Conservation (phyloP, 352 stramenopile genomes). For the Bremia lactucae region DNA sequence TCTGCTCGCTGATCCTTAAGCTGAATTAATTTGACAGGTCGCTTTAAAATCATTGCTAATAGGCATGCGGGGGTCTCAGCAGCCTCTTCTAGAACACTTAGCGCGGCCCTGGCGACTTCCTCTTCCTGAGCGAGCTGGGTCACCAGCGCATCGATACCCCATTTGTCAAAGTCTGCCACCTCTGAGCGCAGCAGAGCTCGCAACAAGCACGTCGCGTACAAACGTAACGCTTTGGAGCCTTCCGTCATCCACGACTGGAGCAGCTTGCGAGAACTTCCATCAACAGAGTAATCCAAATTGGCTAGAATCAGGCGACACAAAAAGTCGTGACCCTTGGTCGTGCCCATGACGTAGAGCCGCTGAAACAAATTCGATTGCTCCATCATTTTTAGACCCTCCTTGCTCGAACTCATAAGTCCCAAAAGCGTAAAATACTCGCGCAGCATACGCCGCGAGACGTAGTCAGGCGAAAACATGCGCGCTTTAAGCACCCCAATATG, state of each 20-base stretch:
- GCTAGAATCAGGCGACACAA: slow-evolving; percentile 80
- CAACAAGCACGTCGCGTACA: slow-evolving; percentile 80
- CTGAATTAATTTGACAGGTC: slow-evolving; percentile 64
- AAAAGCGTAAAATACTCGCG: slow-evolving; percentile 85
- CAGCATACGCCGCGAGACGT: slow-evolving; percentile 77
- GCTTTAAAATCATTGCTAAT: slow-evolving; percentile 76
- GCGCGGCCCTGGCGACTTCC: slow-evolving; percentile 71
- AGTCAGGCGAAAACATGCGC: slow-evolving; percentile 84
- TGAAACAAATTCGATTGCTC: slow-evolving; percentile 86
- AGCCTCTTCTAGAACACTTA: slow-evolving; percentile 82
- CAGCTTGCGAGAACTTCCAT: slow-evolving; percentile 78
- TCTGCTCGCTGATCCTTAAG: slow-evolving; percentile 73
- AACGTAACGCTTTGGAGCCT: slow-evolving; percentile 69
- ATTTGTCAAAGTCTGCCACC: slow-evolving; percentile 83
- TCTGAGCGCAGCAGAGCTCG: slow-evolving; percentile 72
- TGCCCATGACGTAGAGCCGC: slow-evolving; percentile 78
- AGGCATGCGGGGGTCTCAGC: slow-evolving; percentile 76
- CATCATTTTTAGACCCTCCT: slow-evolving; percentile 86
- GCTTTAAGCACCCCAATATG: slow-evolving; percentile 81
- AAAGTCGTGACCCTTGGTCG: slow-evolving; percentile 81
- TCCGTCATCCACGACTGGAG: slow-evolving; percentile 84
- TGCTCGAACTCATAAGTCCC: slow-evolving; percentile 83
- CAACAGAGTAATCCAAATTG: slow-evolving; percentile 83
- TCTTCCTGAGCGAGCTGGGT: slow-evolving; percentile 80
- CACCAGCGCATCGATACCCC: slow-evolving; percentile 78